phyloP scores from a whole-genome alignment of 305 asterid genomes.

The Fraxinus dipetala region DNA sequence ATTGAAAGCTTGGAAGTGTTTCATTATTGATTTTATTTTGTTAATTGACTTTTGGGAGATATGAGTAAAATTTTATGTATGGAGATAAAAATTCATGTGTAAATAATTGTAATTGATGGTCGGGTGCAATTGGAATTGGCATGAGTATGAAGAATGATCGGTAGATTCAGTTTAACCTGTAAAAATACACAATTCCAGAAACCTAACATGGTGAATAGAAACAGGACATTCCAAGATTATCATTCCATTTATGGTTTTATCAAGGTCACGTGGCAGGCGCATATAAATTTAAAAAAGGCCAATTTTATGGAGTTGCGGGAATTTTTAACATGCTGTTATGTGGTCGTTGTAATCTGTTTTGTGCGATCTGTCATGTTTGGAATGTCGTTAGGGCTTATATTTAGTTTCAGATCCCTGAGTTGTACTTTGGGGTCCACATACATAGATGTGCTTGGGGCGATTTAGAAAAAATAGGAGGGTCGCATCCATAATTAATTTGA shows the following conservation, averaged over 20 bases:
- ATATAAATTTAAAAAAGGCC: neutral
- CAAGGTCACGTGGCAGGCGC: neutral
- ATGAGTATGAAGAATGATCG: slow-evolving; percentile 16
- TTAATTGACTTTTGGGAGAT: neutral
- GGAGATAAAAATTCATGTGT: slow-evolving; percentile 3
- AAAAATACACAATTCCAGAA: neutral
- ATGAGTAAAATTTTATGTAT: neutral
- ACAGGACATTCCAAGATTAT: neutral
- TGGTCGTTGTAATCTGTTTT: neutral
- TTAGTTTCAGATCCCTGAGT: neutral
- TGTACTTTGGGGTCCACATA: slow-evolving; percentile 11
- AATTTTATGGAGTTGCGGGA: neutral
- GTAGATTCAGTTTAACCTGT: neutral
- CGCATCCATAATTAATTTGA: neutral
- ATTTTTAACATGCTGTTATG: neutral
- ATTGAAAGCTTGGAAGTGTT: slow-evolving; percentile 6
- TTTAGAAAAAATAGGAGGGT: neutral
- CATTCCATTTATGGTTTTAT: neutral
- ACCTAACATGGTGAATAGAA: neutral
- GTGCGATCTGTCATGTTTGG: neutral
- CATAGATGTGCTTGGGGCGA: neutral
- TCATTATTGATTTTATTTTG: slow-evolving; percentile 14
- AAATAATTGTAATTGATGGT: neutral
- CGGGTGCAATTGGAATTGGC: neutral
- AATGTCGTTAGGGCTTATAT: slow-evolving; percentile 1